Base-by-base conservation (phyloP, 331 rosid species). In the Prunus yedoensis region DNA sequence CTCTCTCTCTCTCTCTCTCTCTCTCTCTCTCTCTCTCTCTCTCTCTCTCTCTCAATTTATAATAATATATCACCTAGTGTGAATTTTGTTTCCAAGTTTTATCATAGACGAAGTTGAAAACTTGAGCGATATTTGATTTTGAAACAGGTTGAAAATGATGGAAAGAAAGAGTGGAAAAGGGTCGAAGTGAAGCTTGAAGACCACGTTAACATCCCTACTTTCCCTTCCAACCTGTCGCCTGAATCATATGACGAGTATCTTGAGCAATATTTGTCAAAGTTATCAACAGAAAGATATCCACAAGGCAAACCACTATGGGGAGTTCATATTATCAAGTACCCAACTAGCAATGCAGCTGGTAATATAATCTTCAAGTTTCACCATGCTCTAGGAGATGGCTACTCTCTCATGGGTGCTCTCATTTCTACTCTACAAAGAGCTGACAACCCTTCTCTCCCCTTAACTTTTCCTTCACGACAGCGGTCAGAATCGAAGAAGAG, bases 321-420 rank as follows among this genome's bases (percentile, higher is more conserved):
- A 80, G 15, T 85, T 18, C 93, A 86, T 72, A 12, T 90, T 1
- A 16, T 90, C 15, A 85, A 35, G 9, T 35, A 35, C 43, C 89
- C 95, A 66, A 84, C 90, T 10, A 80, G 18, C 16, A 80, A 58
- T 27, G 74, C 86, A 30, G 77, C 75, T 47, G 80, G 83, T 1
- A 66, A 64, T 9, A 0, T 86, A 28, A 70, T 86, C 47, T 80
- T 86, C 73, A 88, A 82, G 68, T 74, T 83, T 64, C 91, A 88
- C 56, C 91, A 85, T 77, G 80, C 91, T 12, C 86, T 88, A 59
- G 89, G 85, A 3, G 88, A 88, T 89, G 91, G 87, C 21, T 85
- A 82, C 53, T 83, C 90, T n/a, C 74, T 87, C 23, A 87, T 85
- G 94, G 71, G 86, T 43, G 83, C 84, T 46, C 86, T 85, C 72